Conservation (phyloP, 2,329 filamentous ascomycete genomes). For the Penicillium sp. region DNA sequence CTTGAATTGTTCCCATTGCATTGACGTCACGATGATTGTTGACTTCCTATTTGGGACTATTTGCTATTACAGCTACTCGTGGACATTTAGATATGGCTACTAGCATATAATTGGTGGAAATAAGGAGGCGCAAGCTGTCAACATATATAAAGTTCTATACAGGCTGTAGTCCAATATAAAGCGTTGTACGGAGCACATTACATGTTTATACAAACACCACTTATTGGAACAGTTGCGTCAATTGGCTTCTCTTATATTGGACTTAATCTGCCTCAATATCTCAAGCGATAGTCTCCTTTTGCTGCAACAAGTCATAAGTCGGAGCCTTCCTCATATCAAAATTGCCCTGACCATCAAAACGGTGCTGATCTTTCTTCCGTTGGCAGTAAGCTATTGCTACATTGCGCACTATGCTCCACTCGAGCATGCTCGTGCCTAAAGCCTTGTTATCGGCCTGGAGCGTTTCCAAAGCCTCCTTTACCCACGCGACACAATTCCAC, state of each 20-base stretch:
- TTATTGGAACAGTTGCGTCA: background rate
- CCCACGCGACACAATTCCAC: conserved; percentile 49
- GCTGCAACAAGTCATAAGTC: conserved; percentile 39
- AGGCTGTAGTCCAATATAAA: background rate
- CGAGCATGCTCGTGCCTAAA: conserved; percentile 31
- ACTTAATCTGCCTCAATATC: background rate
- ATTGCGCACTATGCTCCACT: conserved; percentile 38
- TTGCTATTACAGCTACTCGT: background rate
- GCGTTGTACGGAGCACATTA: background rate
- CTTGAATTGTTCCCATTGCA: background rate
- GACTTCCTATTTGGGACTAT: background rate
- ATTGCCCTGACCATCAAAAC: conserved; percentile 39
- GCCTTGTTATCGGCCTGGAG: conserved; percentile 29
- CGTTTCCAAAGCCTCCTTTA: conserved; percentile 40
- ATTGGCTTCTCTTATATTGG: background rate
- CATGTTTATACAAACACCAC: background rate
- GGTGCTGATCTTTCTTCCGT: conserved; percentile 40
- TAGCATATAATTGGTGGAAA: background rate
- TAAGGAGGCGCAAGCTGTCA: background rate
- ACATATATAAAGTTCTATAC: background rate
- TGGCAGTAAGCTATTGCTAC: conserved; percentile 41
- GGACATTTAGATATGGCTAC: background rate
- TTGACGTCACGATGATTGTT: conserved; percentile 7
- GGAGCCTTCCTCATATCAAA: conserved; percentile 32
- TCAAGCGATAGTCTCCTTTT: conserved; percentile 21